Percentiles rank a stretch among this genome's conserved stretches.
phyloP scores from a whole-genome alignment of 768 basidiomycete genomes.

The Kondoa subrosea region DNA sequence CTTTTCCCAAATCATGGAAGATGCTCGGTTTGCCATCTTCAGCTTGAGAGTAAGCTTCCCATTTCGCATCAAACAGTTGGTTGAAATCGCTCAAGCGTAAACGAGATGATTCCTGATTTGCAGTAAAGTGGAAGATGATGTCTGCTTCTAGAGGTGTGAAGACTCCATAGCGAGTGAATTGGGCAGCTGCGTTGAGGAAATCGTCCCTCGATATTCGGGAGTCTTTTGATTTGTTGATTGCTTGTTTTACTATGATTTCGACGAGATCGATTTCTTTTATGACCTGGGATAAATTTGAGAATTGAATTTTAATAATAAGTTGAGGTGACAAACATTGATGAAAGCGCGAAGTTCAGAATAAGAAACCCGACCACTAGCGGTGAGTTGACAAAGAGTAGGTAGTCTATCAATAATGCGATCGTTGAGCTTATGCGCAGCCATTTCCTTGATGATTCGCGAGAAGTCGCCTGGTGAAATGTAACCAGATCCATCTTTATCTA shows the following conservation, averaged over 20 bases:
- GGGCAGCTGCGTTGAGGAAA: conserved; percentile 74
- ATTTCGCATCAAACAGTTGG: conserved; percentile 75
- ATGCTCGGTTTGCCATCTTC: conserved; percentile 4
- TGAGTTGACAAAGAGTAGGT: conserved; percentile 77
- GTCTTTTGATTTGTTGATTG: conserved; percentile 75
- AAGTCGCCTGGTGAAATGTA: conserved; percentile 88
- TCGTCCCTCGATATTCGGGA: conserved; percentile 92
- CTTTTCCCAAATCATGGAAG: conserved; percentile 41
- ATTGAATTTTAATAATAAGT: background rate
- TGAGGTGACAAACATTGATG: conserved; percentile 60
- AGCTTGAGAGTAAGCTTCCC: conserved; percentile 37
- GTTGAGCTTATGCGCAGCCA: conserved; percentile 92
- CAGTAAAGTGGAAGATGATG: conserved; percentile 95
- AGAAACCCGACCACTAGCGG: conserved; percentile 73
- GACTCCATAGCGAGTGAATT: conserved; percentile 74
- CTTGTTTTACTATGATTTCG: conserved; percentile 59
- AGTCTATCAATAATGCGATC: conserved; percentile 80
- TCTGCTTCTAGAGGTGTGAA: conserved; percentile 98
- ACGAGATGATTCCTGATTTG: conserved; percentile 49
- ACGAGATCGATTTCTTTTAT: conserved; percentile 52
- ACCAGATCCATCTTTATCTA: conserved; percentile 76
- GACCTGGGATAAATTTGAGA: conserved; percentile 42
- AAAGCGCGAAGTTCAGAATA: conserved; percentile 95
- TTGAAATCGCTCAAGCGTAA: conserved; percentile 80
- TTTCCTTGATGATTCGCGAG: conserved; percentile 79